Evolutionary conservation across 2,329 filamentous ascomycete genomes (phyloP), one percentile per base, ranked within the genome.

Genomic region (Calonectria hawksworthii): DNA sequence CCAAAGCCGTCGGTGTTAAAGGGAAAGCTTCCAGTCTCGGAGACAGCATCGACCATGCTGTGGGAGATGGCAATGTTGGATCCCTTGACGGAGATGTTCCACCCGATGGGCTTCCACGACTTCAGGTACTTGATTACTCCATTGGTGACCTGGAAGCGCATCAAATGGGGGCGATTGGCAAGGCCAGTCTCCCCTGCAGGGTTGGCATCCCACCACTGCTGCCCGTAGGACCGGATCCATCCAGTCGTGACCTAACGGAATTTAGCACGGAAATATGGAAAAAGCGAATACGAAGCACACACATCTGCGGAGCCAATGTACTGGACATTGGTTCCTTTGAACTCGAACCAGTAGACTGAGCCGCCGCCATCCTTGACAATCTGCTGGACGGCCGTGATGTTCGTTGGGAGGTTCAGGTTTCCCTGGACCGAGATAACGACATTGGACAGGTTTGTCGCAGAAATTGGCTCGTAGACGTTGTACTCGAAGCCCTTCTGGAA

Each of bases 51-150:
- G 18, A 73, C 71, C 30, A 73, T 59, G 66, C 56, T 47, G 47
- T 69, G 71, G 23, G 66, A 69, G 50, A 73, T 73, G 50, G 56
- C 26, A 30, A 73, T 73, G 66, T 73, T 73, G 71, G 71, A 73
- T 21, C 71, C 71, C 66, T 70, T 73, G 66, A 73, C 66, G 16
- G 71, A 54, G 11, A 73, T 54, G 59, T 73, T 73, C 71, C 71
- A 73, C 18, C 71, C 71, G 23, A 73, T 73, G 59, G 71, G 71
- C 21, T 73, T 73, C 71, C 71, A 73, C 7, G 71, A 73, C 71
- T 73, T 73, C 36, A 73, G 44, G 50, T 73, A 59, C 59, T 69
- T 73, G 71, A 73, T 69, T 11, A 59, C 59, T n/a, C 71, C 71
- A 18, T 73, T 73, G 36, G 71, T 69, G 16, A 66, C 71, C 66